Evolutionary conservation across 2,329 filamentous ascomycete genomes (phyloP).

Genomic region (Pseudocercospora ulei): DNA sequence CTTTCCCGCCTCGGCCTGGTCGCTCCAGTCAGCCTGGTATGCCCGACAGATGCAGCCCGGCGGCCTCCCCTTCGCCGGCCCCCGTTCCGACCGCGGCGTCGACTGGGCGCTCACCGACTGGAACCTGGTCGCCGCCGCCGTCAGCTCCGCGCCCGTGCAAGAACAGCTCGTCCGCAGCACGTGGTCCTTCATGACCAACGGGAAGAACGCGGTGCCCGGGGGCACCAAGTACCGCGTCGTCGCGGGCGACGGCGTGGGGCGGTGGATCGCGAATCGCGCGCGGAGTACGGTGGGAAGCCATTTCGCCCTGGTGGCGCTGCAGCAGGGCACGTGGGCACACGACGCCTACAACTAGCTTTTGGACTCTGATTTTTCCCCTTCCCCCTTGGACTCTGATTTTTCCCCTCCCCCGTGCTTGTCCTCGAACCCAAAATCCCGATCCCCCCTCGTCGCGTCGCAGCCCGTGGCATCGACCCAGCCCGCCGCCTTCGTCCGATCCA

Average conservation of each 20-base stretch:
- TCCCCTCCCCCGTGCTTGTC: too few species aligned
- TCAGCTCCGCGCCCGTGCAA: conserved; percentile 18
- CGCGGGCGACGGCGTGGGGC: conserved; percentile 16
- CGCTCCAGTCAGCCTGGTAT: conserved; percentile 24
- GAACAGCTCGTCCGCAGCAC: conserved; percentile 23
- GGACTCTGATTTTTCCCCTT: too few species aligned
- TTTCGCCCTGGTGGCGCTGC: conserved; percentile 24
- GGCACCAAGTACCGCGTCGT: conserved; percentile 28
- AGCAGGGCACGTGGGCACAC: conserved; percentile 19
- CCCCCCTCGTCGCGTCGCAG: too few species aligned
- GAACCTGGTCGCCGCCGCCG: conserved; percentile 24
- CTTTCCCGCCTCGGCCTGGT: conserved; percentile 32
- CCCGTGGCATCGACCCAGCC: too few species aligned
- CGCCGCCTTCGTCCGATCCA: too few species aligned
- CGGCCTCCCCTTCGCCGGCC: conserved; percentile 24
- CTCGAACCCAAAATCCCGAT: too few species aligned
- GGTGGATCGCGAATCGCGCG: conserved; percentile 25
- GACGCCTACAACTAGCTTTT: too few species aligned
- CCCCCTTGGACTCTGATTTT: too few species aligned
- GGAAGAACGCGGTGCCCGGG: conserved; percentile 24
- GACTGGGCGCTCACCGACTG: conserved; percentile 26
- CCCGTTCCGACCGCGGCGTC: conserved; percentile 19
- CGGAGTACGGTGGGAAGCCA: conserved; percentile 25
- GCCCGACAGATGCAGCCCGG: conserved; percentile 18
- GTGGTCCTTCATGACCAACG: conserved; percentile 24